Evolutionary conservation across 2,329 filamentous ascomycete species (phyloP).

Genomic region (Fusarium scirpi): DNA sequence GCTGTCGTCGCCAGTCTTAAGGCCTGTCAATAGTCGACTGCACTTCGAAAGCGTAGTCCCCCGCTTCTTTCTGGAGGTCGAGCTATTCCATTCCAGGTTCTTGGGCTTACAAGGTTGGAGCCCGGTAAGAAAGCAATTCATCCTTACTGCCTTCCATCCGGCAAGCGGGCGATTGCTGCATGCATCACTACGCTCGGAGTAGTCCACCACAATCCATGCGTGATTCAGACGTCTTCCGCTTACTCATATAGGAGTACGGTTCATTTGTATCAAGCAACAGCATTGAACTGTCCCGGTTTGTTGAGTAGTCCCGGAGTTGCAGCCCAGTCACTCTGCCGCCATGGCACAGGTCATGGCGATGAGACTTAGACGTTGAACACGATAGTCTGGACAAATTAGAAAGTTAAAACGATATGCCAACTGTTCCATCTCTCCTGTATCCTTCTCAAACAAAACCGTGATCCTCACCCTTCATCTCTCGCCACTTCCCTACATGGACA

Average conservation of each 20-base stretch:
- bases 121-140: too few relatives aligned
- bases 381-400: background rate
- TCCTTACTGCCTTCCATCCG: too few relatives aligned
- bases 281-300: fast-evolving
- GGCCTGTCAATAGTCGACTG: conserved; percentile 7
- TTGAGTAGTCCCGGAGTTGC: background rate
- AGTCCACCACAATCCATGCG: background rate
- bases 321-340: too few relatives aligned
- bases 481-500: background rate
- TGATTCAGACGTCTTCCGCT: too few relatives aligned
- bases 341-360: too few relatives aligned
- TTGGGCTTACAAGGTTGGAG: background rate
- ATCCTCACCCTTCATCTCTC: background rate
- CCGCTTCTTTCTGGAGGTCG: background rate
- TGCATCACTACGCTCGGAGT: background rate
- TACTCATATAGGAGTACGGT: too few relatives aligned
- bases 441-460: background rate
- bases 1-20: conserved; percentile 32
- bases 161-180: background rate
- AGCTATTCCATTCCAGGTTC: background rate
- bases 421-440: background rate
- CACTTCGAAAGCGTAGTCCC: too few relatives aligned
- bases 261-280: background rate
- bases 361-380: background rate
- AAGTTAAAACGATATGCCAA: background rate